Evolutionary conservation across 1,284 basidiomycete species (phyloP).

Genomic region (Cerioporus squamosus): DNA sequence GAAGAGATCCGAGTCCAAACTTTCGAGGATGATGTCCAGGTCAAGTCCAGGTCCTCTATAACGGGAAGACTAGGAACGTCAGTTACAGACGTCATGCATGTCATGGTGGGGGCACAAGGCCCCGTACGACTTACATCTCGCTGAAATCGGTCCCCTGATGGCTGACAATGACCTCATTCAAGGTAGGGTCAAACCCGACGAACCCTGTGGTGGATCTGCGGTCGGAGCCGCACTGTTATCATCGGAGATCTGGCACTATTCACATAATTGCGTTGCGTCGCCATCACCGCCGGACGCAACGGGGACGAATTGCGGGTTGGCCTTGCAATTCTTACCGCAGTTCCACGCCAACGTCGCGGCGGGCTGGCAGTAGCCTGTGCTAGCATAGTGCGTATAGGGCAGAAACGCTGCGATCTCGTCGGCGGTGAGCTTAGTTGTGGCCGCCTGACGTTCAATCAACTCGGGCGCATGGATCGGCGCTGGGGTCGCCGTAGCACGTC

Average conservation of each 20-base stretch:
- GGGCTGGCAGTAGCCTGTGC: slow-evolving; percentile 40
- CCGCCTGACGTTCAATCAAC: slow-evolving; percentile 8
- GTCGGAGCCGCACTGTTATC: slow-evolving; percentile 7
- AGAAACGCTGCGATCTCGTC: slow-evolving; percentile 39
- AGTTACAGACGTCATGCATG: no score
- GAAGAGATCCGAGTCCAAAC: slow-evolving; percentile 49
- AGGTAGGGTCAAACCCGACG: slow-evolving; percentile 51
- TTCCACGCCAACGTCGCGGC: slow-evolving; percentile 37
- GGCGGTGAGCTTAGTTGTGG: slow-evolving; percentile 35
- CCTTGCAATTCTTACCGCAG: slow-evolving; percentile 44
- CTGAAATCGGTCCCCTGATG: slow-evolving; percentile 57
- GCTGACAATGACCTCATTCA: slow-evolving; percentile 51
- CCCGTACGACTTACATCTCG: slow-evolving; percentile 43
- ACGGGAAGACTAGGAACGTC: slow-evolving; percentile 29
- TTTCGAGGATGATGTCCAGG: slow-evolving; percentile 32
- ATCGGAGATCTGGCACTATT: slow-evolving; percentile 31
- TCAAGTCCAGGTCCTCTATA: slow-evolving; percentile 40
- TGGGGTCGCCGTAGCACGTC: slow-evolving; percentile 3
- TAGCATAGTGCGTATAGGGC: slow-evolving; percentile 45
- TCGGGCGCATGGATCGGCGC: neutral
- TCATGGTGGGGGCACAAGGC: neutral
- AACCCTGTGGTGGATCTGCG: slow-evolving; percentile 34
- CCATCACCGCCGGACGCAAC: slow-evolving; percentile 69
- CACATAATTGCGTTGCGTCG: slow-evolving; percentile 50
- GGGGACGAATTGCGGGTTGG: slow-evolving; percentile 57